Conservation (phyloP, 225 moss, liverwort and hornwort genomes). For the Pseudoscleropodium purum region DNA sequence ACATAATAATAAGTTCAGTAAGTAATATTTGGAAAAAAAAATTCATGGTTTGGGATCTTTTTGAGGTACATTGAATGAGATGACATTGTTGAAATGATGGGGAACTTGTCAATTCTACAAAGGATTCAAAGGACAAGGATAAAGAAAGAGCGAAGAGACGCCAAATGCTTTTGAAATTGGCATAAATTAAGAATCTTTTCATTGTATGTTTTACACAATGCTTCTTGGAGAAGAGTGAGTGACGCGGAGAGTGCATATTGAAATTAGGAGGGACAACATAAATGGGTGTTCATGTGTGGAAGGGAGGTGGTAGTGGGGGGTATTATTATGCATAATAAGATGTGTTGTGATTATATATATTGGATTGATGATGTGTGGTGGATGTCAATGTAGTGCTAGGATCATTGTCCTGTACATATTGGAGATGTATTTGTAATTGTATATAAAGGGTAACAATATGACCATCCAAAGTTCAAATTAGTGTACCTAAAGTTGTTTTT, state of each 20-base stretch:
- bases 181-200: no score
- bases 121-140: no score
- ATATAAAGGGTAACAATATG: fast-evolving
- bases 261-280: background rate
- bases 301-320: fast-evolving
- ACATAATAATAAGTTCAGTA: no score
- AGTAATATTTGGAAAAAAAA: no score
- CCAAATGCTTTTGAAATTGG: no score
- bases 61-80: no score
- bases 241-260: fast-evolving
- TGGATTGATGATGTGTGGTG: background rate
- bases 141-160: no score
- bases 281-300: no score
- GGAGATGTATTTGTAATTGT: no score
- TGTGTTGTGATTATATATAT: background rate
- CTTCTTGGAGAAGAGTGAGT: fast-evolving
- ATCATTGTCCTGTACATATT: background rate
- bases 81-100: no score
- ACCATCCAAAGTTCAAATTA: fast-evolving
- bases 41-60: no score
- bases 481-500: background rate
- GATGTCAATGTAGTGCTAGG: fast-evolving
- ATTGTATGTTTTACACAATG: fast-evolving
- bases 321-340: background rate
- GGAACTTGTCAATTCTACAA: no score